Percentiles rank a stretch among this genome's conserved stretches.
phyloP scores from a whole-genome alignment of 2,329 filamentous ascomycete genomes.

The Monosporascus sp. region DNA sequence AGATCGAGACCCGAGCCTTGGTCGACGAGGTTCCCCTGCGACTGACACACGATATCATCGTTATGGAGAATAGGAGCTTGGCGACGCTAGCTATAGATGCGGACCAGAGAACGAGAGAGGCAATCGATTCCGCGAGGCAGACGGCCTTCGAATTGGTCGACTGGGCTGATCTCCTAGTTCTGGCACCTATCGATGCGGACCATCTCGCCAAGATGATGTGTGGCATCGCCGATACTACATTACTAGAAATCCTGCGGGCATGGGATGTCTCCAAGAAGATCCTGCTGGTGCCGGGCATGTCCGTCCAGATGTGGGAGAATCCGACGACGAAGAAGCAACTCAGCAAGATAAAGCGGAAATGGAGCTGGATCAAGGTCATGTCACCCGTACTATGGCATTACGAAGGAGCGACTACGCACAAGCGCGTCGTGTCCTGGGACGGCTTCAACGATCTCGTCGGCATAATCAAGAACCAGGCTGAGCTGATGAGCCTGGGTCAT shows the following conservation, averaged over 20 bases:
- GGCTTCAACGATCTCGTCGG: conserved; percentile 67
- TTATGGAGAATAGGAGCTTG: conserved; percentile 50
- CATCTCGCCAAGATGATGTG: conserved; percentile 82
- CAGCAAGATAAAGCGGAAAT: conserved; percentile 74
- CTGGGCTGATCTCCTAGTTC: conserved; percentile 83
- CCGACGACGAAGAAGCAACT: conserved; percentile 85
- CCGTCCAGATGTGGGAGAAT: conserved; percentile 82
- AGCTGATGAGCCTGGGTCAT: conserved; percentile 67
- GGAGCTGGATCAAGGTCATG: conserved; percentile 81
- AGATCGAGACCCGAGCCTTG: conserved; percentile 57
- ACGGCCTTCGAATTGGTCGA: conserved; percentile 65
- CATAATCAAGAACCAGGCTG: conserved; percentile 71
- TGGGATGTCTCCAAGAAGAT: conserved; percentile 87
- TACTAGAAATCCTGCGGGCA: conserved; percentile 74
- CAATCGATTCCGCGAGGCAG: conserved; percentile 47
- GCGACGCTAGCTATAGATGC: conserved; percentile 27
- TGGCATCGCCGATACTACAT: conserved; percentile 73
- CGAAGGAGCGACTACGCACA: conserved; percentile 41
- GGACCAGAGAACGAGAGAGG: conserved; percentile 31
- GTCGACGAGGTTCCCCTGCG: conserved; percentile 61
- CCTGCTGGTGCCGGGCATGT: conserved; percentile 84
- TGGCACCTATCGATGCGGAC: conserved; percentile 80
- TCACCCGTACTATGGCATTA: conserved; percentile 80
- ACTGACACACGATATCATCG: conserved; percentile 57
- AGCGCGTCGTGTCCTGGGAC: conserved; percentile 55